Evolutionary conservation across 2,329 filamentous ascomycete genomes (phyloP), one percentile per base, ranked within the genome.

Genomic region (Apiospora rasikravindrae): DNA sequence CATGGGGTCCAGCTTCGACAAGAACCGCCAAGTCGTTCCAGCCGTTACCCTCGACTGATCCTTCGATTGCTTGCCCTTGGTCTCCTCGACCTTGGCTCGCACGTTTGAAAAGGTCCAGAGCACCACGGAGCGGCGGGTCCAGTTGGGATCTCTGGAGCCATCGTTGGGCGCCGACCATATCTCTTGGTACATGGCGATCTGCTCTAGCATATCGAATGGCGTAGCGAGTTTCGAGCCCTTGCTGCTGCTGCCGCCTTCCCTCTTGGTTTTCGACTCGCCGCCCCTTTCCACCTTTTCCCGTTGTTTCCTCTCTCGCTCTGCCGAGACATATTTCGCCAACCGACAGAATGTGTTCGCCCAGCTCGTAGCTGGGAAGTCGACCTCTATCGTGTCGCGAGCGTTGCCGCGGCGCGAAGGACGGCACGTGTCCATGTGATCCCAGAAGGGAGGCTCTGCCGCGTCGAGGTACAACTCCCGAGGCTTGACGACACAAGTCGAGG

Each of bases 111-210:
- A 92, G 2, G 89, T 89, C 90, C 90, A 92, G 49, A 92, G 84
- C 71, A 92, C 84, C 71, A 91, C 86, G 45, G 85, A 86, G 69
- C 89, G 87, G n/a, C 89, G 86, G 13, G 83, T 86, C 88, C 89
- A 91, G 5, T 76, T 70, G 80, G 69, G 76, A 73, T 74, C 75
- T 61, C 71, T 70, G 69, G 66, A 69, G 57, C 74, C 71, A 33
- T 85, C 84, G 7, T 86, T 86, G 4, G 87, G 80, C 16, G 84
- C 82, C 4, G 88, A 91, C 86, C 87, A 91, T 47, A 92, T 85
- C 82, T 92, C 90, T 79, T 92, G 90, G 79, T 90, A 89, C 90
- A 92, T 92, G 78, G 88, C 88, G 66, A 91, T 89, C 79, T 88
- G 87, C 75, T 86, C 84, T 69, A 91, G 85, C 71, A 91, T 84